Base-by-base conservation (phyloP, 768 basidiomycete genomes). In the Goffeauzyma gilvescens region DNA sequence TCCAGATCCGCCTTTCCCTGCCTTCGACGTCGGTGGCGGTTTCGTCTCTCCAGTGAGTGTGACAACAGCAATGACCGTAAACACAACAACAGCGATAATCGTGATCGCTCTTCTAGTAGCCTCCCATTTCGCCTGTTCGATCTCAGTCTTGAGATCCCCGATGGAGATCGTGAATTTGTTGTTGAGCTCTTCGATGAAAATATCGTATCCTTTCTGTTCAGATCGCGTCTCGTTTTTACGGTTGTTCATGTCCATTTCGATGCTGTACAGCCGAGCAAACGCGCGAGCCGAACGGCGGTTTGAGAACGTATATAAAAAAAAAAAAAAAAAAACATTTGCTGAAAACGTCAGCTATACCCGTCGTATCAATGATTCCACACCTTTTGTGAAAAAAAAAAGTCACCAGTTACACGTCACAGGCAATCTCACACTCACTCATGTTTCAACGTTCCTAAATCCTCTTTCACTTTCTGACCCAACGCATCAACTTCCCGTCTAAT, bases 191-290 rank as follows among this genome's bases (percentile, higher is more conserved):
- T 66, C 65, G 38, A 90, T 84, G 26, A 68, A 66, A 46, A 95
- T 80, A 53, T 86, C 86, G 52, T 79, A 76, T 41, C 71, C 72
- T 64, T 87, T 90, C 46, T 82, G 56, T 39, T 95, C 87, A 1
- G 76, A 70, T 56, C 77, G 79, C 12, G 78, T 74, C 59, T 96
- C 93, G 51, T 80, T 84, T 68, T 87, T 95, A 44, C 90, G 72
- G 49, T 77, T 86, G 55, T 90, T 85, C 46, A 95, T 70, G 43
- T 98, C 93, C 77, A 96, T 86, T 63, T 95, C 87, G 38, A 89
- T 83, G 56, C 87, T 93, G 46, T 3, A 13, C 13, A 8, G 13
- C 5, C 13, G 10, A 20, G n/a, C n/a, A n/a, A 22, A 40, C 2
- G 10, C 20, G 9, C n/a, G n/a, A n/a, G n/a, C n/a, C n/a, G n/a